These are phyloP conservation scores for Schizosaccharomyces osmophilus DNA, from an alignment of 805 yeast genomes.

Conservation along the genomic window DNA sequence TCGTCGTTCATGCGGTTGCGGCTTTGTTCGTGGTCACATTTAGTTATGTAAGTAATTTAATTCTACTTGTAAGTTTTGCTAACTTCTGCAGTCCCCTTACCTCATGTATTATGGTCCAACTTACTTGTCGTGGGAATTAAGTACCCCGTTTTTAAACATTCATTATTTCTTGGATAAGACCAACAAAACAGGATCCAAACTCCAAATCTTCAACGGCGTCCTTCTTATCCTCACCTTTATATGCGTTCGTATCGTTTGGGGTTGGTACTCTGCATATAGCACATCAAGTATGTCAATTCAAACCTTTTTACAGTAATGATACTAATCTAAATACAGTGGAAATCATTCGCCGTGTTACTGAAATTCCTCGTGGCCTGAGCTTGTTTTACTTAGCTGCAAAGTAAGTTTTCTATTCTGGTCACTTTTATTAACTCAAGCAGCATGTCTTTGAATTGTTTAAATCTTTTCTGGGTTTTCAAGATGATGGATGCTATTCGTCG, in stretches of 20 bases:
- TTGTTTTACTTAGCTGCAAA: not conserved
- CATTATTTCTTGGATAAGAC: slow-evolving; percentile 57
- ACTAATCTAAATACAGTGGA: not conserved
- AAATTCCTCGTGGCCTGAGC: not conserved
- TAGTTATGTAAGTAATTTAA: slow-evolving; percentile 18
- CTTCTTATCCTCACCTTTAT: slow-evolving; percentile 47
- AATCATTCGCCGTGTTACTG: not conserved
- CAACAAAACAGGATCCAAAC: not conserved
- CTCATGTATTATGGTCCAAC: slow-evolving; percentile 62
- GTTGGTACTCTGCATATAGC: slow-evolving; percentile 39
- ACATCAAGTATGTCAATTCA: not conserved
- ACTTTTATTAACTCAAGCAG: not conserved
- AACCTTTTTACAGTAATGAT: too few relatives aligned
- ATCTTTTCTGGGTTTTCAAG: slow-evolving; percentile 58
- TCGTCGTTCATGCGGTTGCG: slow-evolving; percentile 59
- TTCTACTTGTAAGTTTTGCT: too few relatives aligned
- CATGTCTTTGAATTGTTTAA: slow-evolving; percentile 4
- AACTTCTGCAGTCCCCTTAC: slow-evolving; percentile 24
- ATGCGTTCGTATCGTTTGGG: slow-evolving; percentile 62
- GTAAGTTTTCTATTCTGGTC: not conserved
- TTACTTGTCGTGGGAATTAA: slow-evolving; percentile 62
- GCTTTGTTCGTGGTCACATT: slow-evolving; percentile 49
- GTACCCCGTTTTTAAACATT: slow-evolving; percentile 83
- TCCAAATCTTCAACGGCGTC: slow-evolving; percentile 36
- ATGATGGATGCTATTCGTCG: slow-evolving; percentile 49